A percentile compares a stretch with the other conserved stretches of the same genome.
Evolutionary conservation across 768 basidiomycete species (phyloP).

Genomic region (Mycena belliarum): DNA sequence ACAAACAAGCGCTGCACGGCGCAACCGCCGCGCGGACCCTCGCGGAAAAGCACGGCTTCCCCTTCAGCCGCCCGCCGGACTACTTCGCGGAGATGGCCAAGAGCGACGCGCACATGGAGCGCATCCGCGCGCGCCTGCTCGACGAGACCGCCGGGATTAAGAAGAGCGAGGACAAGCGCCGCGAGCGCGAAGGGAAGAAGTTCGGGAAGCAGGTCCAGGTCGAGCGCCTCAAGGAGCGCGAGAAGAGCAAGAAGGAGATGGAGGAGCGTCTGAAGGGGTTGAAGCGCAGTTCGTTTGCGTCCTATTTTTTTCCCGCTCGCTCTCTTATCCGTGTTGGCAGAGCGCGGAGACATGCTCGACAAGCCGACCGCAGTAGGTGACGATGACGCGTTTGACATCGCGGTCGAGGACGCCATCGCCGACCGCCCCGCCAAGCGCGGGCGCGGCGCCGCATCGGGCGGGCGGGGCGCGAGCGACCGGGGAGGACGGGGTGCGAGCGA

Average conservation of each 20-base stretch:
- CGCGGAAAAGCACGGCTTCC: slow-evolving; percentile 76
- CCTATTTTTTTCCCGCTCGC: not conserved
- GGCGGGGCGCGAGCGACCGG: slow-evolving; percentile 30
- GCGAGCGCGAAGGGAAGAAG: slow-evolving; percentile 94
- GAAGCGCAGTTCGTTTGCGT: slow-evolving; percentile 74
- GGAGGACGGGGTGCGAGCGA: slow-evolving; percentile 34
- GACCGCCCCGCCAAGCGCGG: slow-evolving; percentile 65
- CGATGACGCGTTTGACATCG: slow-evolving; percentile 82
- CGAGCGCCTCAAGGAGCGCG: slow-evolving; percentile 90
- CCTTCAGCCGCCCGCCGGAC: slow-evolving; percentile 90
- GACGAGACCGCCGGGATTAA: slow-evolving; percentile 90
- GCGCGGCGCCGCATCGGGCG: slow-evolving; percentile 31
- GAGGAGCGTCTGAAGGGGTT: slow-evolving; percentile 82
- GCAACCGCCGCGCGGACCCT: slow-evolving; percentile 75
- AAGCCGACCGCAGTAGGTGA: slow-evolving; percentile 55
- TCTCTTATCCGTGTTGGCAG: slow-evolving; percentile 38
- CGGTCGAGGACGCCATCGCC: slow-evolving; percentile 85
- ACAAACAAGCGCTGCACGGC: slow-evolving; percentile 90
- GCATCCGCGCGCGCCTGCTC: slow-evolving; percentile 85
- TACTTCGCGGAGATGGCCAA: slow-evolving; percentile 99
- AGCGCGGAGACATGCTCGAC: slow-evolving; percentile 82
- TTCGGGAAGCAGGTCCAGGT: slow-evolving; percentile 97
- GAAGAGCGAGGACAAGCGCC: slow-evolving; percentile 87
- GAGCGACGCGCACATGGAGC: slow-evolving; percentile 95
- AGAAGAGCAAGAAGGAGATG: slow-evolving; percentile 89